A percentile compares a stretch with the other conserved stretches of the same genome.
Evolutionary conservation across 2,329 filamentous ascomycete species (phyloP).

Genomic region (Colletotrichum sidae): DNA sequence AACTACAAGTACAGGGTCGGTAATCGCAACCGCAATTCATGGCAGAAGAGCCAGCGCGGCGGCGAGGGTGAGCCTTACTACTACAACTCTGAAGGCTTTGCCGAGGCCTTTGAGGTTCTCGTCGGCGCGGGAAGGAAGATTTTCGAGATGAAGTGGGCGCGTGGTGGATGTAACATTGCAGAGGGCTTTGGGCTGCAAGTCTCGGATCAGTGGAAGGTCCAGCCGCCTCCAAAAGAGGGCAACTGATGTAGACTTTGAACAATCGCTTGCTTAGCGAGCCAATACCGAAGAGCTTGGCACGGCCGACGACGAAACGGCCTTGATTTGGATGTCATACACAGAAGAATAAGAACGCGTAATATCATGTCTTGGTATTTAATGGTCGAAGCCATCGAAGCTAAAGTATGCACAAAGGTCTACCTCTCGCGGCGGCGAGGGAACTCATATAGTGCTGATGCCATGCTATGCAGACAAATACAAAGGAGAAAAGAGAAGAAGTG

Average conservation of each 20-base stretch:
- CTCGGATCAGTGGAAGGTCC: slow-evolving; percentile 60
- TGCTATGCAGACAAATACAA: slow-evolving; percentile 7
- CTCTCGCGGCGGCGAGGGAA: neutral
- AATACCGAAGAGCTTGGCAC: too few species aligned
- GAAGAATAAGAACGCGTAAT: too few species aligned
- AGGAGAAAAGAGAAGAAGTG: slow-evolving; percentile 1
- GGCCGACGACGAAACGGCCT: too few species aligned
- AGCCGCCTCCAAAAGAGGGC: slow-evolving; percentile 44
- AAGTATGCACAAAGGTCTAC: slow-evolving; percentile 6
- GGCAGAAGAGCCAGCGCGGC: slow-evolving; percentile 63
- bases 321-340: too few species aligned
- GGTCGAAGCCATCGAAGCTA: slow-evolving; percentile 25
- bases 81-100: slow-evolving; percentile 58
- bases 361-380: slow-evolving; percentile 27
- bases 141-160: slow-evolving; percentile 58
- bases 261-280: too few species aligned
- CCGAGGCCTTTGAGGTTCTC: slow-evolving; percentile 55
- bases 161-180: slow-evolving; percentile 56
- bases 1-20: slow-evolving; percentile 54
- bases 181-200: slow-evolving; percentile 48
- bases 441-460: slow-evolving; percentile 19
- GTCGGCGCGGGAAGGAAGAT: slow-evolving; percentile 58
- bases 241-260: neutral
- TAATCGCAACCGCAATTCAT: slow-evolving; percentile 59
- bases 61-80: slow-evolving; percentile 66